These are phyloP conservation scores for Penicillium expansum DNA, from an alignment of 2,329 filamentous ascomycete species.

Conservation along the genomic window DNA sequence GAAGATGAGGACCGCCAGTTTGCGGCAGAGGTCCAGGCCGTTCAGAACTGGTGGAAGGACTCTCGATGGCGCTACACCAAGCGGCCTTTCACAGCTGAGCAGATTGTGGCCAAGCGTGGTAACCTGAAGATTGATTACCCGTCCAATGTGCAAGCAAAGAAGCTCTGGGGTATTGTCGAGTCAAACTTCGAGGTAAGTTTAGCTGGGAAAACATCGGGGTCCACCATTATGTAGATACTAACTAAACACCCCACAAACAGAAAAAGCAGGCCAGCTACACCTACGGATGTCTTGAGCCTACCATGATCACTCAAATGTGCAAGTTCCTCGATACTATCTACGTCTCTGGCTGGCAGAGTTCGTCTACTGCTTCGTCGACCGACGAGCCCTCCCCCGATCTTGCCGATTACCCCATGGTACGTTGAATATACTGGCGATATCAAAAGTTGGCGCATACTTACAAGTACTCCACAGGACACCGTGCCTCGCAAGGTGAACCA, in stretches of 20 bases:
- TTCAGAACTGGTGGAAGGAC: conserved; percentile 93
- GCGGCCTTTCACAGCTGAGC: conserved; percentile 90
- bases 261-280: conserved; percentile 85
- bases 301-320: conserved; percentile 99
- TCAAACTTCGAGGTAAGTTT: conserved; percentile 70
- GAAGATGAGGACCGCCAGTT: conserved; percentile 73
- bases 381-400: conserved; percentile 97
- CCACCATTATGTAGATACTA: conserved; percentile 6
- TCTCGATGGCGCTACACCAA: conserved; percentile 90
- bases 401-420: conserved; percentile 90
- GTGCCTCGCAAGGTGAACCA: conserved; percentile 98
- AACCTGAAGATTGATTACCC: conserved; percentile 88
- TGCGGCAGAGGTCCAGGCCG: conserved; percentile 76
- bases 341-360: conserved; percentile 98
- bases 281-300: conserved; percentile 95
- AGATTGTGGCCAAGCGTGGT: conserved; percentile 93
- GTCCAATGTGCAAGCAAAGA: conserved; percentile 85
- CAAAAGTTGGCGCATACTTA: conserved; percentile 14
- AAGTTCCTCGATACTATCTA: conserved; percentile 99
- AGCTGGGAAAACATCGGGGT: neutral
- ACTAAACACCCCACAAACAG: conserved; percentile 45
- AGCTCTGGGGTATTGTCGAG: conserved; percentile 90
- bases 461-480: conserved; percentile 64
- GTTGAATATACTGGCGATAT: conserved; percentile 25
- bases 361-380: conserved; percentile 88